Base-by-base conservation (phyloP, 2,329 filamentous ascomycete genomes). In the Aspergillus chevalieri region DNA sequence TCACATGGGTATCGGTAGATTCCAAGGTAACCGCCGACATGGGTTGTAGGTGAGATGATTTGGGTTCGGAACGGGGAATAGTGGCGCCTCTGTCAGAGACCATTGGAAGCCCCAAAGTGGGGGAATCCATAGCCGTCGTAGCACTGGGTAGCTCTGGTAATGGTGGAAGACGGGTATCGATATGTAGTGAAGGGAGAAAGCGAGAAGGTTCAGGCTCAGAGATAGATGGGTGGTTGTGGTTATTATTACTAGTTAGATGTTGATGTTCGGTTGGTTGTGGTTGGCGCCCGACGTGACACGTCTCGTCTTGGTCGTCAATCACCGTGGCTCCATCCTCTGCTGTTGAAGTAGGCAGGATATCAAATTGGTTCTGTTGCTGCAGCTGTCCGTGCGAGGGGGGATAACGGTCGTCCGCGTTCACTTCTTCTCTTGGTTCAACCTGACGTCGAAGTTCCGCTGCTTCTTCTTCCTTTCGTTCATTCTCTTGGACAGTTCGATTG, bases 401-500 rank as follows among this genome's bases (percentile, higher is more conserved):
- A 47, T 51, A 70, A 52, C 57, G 52, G 49, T 53, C 71, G 57
- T 79, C 74, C 61, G 77, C 66, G 55, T 79, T 77, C 62, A 74
- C 73, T 59, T 69, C 78, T 53, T 75, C 73, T 30, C 26, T 30
- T 56, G 59, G 60, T 57, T 60, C 57, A 54, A 62, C 58, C 38
- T 41, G 38, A 57, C 67, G 65, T 61, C 67, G 64, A 53, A 75
- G 78, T 53, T 82, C 78, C 19, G 77, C 78, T 30, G 78, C 78
- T 46, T 64, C 77, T 71, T 62, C 77, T 51, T 79, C 83, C 62
- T 87, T 84, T 55, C 67, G 60, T 48, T 70, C 63, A 59, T 75
- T 86, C 62, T 89, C 86, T 54, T 85, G 81, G 44, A 93, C 83
- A n/a, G 86, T 89, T 64, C 87, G 88, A 58, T 83, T 91, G 67